These are phyloP conservation scores for Cyathus striatus DNA, from an alignment of 768 basidiomycete genomes.

Conservation along the genomic window DNA sequence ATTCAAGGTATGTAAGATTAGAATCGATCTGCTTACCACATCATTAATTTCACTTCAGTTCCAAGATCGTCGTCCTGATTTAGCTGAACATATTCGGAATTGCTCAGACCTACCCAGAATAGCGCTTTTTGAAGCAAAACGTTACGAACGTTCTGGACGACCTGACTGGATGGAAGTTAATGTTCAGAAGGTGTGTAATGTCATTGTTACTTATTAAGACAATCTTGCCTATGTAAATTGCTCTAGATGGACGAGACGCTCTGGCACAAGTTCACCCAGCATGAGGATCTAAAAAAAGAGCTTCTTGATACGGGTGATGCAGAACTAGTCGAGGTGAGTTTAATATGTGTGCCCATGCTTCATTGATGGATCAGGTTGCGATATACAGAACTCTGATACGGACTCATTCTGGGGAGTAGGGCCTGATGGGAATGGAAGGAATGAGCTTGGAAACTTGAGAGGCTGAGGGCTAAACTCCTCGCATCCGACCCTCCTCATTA, in stretches of 20 bases:
- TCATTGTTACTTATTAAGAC: too few species aligned
- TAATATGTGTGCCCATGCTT: slow-evolving; percentile 5
- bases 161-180: slow-evolving; percentile 68
- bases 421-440: slow-evolving; percentile 57
- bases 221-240: too few species aligned
- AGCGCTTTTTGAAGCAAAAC: slow-evolving; percentile 64
- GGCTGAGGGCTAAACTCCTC: slow-evolving; percentile 54
- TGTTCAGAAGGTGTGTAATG: slow-evolving; percentile 44
- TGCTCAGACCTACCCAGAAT: slow-evolving; percentile 57
- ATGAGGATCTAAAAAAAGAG: slow-evolving; percentile 49
- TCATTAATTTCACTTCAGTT: slow-evolving; percentile 43
- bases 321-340: slow-evolving; percentile 65
- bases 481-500: too few species aligned
- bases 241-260: slow-evolving; percentile 63
- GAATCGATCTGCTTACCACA: background rate
- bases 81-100: slow-evolving; percentile 66
- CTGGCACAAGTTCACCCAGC: slow-evolving; percentile 69
- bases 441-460: slow-evolving; percentile 72
- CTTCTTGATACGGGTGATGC: slow-evolving; percentile 63
- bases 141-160: slow-evolving; percentile 55
- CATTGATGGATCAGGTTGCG: too few species aligned
- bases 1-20: slow-evolving; percentile 45
- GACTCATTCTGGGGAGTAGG: slow-evolving; percentile 81
- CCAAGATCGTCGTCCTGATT: slow-evolving; percentile 48
- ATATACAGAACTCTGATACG: slow-evolving; percentile 61